These are phyloP conservation scores for Coemansia sp. DNA, from an alignment of 371 early-diverging fungal species.

Conservation along the genomic window DNA sequence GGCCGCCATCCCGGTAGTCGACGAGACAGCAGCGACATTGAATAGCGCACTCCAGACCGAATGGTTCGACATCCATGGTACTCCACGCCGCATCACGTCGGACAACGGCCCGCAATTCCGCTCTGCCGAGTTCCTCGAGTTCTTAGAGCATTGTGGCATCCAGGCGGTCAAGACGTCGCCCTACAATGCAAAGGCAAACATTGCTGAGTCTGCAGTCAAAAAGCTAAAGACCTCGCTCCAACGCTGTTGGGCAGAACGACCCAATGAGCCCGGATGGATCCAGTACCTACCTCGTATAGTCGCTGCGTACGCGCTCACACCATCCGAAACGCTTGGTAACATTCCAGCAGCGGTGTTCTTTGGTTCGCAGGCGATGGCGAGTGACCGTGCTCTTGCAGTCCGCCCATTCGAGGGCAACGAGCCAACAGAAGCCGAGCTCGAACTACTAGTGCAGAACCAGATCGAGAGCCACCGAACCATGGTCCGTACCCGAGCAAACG, in stretches of 20 bases:
- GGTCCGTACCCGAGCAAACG: conserved; percentile 6
- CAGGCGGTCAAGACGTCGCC: neutral
- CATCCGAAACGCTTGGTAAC: neutral
- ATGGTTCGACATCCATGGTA: conserved; percentile 8
- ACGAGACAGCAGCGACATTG: conserved; percentile 3
- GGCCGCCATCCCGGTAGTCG: neutral
- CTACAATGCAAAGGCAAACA: conserved; percentile 20
- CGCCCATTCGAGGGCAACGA: neutral
- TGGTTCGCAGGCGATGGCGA: neutral
- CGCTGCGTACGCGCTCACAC: conserved; percentile 11
- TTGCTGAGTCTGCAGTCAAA: conserved; percentile 24
- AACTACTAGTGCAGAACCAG: neutral
- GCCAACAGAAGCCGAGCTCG: conserved; percentile 1
- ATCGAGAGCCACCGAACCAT: conserved; percentile 8
- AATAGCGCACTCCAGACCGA: neutral
- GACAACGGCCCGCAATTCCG: conserved; percentile 16
- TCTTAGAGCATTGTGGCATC: neutral
- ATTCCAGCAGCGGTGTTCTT: conserved; percentile 9
- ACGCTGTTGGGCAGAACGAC: conserved; percentile 6
- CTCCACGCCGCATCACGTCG: neutral
- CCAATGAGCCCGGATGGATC: neutral
- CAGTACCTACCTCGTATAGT: conserved; percentile 18
- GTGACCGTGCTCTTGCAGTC: neutral
- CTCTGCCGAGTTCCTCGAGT: conserved; percentile 1
- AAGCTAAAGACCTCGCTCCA: conserved; percentile 14